A percentile compares a stretch with the other conserved stretches of the same genome.
Evolutionary conservation across 2,329 filamentous ascomycete species (phyloP).

Genomic region (Chaetomiaceae sp.): DNA sequence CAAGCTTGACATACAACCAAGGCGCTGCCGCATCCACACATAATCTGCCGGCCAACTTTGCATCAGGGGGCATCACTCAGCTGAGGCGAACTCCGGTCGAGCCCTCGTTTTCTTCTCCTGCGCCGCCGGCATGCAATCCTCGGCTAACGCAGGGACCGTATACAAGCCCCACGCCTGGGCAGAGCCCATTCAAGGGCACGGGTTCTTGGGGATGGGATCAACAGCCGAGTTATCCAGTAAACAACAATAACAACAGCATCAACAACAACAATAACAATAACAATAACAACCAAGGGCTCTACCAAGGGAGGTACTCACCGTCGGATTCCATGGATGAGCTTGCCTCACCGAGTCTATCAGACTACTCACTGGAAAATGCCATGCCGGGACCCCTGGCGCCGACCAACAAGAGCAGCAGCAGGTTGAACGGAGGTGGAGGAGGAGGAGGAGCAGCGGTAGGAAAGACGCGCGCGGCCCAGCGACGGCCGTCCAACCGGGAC

Average conservation of each 20-base stretch:
- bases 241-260: conserved; percentile 7
- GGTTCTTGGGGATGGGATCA: conserved; percentile 16
- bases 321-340: conserved; percentile 57
- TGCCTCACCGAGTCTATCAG: conserved; percentile 55
- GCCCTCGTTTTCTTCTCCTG: conserved; percentile 36
- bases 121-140: conserved; percentile 40
- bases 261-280: too few relatives aligned
- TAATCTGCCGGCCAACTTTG: conserved; percentile 32
- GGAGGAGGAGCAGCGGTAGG: neutral
- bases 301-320: conserved; percentile 50
- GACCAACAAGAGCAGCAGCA: conserved; percentile 43
- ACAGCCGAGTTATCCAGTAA: neutral
- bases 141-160: conserved; percentile 38
- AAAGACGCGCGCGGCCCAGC: conserved; percentile 54
- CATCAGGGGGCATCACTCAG: conserved; percentile 35
- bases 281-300: conserved; percentile 35
- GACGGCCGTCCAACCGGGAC: conserved; percentile 74
- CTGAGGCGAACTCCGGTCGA: conserved; percentile 37
- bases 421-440: neutral
- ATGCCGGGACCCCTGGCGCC: conserved; percentile 31
- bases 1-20: conserved; percentile 43
- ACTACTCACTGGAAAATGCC: conserved; percentile 54
- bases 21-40: conserved; percentile 33
- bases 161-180: conserved; percentile 15
- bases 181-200: conserved; percentile 4